Base-by-base conservation (phyloP, 2,329 filamentous ascomycete species). In the Colletotrichum kahawae region DNA sequence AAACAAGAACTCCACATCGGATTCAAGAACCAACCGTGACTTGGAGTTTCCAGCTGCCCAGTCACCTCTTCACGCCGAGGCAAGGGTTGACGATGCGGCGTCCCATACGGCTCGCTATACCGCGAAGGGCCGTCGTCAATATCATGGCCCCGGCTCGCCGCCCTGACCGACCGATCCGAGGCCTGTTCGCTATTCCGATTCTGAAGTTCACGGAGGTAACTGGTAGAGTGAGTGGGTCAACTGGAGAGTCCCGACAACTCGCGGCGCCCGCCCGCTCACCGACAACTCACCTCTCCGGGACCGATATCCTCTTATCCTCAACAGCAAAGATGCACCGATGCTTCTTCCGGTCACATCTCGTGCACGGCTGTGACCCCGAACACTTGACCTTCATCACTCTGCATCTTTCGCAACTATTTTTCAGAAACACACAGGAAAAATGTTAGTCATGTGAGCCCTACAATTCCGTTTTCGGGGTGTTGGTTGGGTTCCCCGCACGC, bases 321-420 rank as follows among this genome's bases (percentile, higher is more conserved):
- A 69, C 76, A 14, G 77, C 69, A 63, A 79, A 79, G 48, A 77
- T 70, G 75, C 78, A 79, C 12, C 71, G 31, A 66, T 78, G 73
- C 73, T 71, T 81, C 69, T 64, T 77, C 56, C 60, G 69, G 10
- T 60, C 79, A 76, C 71, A 81, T 21, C 78, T 72, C n/a, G 74
- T 68, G 24, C 78, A 79, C 13, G 78, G 78, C 60, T 78, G 74
- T 34, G 77, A 75, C 36, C 78, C 78, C 36, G 76, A 78, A 63
- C 78, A 79, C 74, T 79, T 79, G 64, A 79, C 78, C 48, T 79
- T 79, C 78, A 79, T 79, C 48, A 75, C 66, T 33, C 78, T 77
- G 51, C 78, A 79, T 79, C 78, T 59, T 21, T 78, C 77, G 71
- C 78, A 79, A 24, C 78, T 79, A 67, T 56, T 6, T 21, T 29